Evolutionary conservation across 2,329 filamentous ascomycete genomes (phyloP).

Genomic region (Lasiodiplodia gonubiensis): DNA sequence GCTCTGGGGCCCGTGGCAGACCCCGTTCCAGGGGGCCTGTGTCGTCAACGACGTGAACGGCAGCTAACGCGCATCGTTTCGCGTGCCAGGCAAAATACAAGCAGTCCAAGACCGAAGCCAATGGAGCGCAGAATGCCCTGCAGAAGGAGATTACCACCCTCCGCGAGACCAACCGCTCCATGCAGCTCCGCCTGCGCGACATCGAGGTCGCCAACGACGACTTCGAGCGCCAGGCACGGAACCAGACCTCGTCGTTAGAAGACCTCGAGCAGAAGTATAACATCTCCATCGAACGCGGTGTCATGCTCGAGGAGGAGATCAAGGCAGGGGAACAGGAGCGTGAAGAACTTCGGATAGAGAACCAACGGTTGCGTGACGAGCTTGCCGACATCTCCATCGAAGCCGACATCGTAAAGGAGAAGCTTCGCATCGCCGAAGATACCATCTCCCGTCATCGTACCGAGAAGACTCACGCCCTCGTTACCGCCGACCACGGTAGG

Average conservation of each 20-base stretch:
- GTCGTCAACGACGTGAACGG: slow-evolving; percentile 10
- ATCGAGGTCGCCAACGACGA: slow-evolving; percentile 99
- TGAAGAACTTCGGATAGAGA: slow-evolving; percentile 85
- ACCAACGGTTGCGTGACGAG: slow-evolving; percentile 87
- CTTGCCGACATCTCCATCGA: slow-evolving; percentile 93
- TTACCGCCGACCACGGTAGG: slow-evolving; percentile 55
- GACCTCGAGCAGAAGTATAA: slow-evolving; percentile 98
- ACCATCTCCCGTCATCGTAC: slow-evolving; percentile 57
- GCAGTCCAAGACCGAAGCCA: slow-evolving; percentile 88
- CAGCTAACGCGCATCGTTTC: slow-evolving; percentile 16
- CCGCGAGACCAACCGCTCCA: slow-evolving; percentile 79
- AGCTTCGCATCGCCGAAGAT: slow-evolving; percentile 74
- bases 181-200: slow-evolving; percentile 85
- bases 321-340: slow-evolving; percentile 90
- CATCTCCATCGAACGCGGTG: slow-evolving; percentile 85
- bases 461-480: slow-evolving; percentile 57
- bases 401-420: slow-evolving; percentile 91
- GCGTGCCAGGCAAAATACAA: slow-evolving; percentile 83
- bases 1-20: background rate
- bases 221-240: slow-evolving; percentile 93
- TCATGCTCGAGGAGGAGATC: slow-evolving; percentile 95
- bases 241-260: slow-evolving; percentile 93
- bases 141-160: slow-evolving; percentile 96
- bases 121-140: slow-evolving; percentile 78
- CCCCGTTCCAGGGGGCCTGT: slow-evolving; percentile 11